Percentiles rank a stretch among this genome's conserved stretches.
Evolutionary conservation across 2,329 filamentous ascomycete species (phyloP).

Genomic region (Colletotrichum destructivum): DNA sequence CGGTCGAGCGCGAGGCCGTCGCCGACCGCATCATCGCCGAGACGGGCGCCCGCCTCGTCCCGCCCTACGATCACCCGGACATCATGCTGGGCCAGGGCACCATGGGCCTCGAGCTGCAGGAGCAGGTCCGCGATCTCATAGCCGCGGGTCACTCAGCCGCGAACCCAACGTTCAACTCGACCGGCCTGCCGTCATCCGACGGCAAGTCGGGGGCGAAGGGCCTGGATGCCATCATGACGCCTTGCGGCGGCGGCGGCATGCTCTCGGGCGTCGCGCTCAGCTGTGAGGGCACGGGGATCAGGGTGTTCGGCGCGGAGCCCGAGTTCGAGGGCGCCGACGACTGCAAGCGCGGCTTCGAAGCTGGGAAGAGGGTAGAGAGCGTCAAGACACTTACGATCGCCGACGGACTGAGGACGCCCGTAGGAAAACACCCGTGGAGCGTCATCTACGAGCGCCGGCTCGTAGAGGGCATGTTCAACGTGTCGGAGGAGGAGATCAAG

Average conservation of each 20-base stretch:
- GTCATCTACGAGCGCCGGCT: slow-evolving; percentile 82
- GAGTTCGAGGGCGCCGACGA: slow-evolving; percentile 88
- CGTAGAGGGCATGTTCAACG: slow-evolving; percentile 79
- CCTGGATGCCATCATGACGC: slow-evolving; percentile 83
- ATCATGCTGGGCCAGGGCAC: slow-evolving; percentile 97
- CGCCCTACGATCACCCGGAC: slow-evolving; percentile 93
- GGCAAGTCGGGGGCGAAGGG: slow-evolving; percentile 47
- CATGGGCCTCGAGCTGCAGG: slow-evolving; percentile 83
- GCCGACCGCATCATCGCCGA: slow-evolving; percentile 77
- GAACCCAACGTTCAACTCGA: slow-evolving; percentile 37
- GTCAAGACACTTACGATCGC: slow-evolving; percentile 88
- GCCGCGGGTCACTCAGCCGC: slow-evolving; percentile 45
- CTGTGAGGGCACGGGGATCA: slow-evolving; percentile 78
- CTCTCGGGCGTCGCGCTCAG: slow-evolving; percentile 86
- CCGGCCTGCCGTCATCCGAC: not conserved
- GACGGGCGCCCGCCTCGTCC: slow-evolving; percentile 85
- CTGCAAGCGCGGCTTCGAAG: slow-evolving; percentile 77
- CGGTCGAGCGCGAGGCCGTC: slow-evolving; percentile 84
- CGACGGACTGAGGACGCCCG: slow-evolving; percentile 88
- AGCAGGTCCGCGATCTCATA: slow-evolving; percentile 75
- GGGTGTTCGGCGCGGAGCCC: slow-evolving; percentile 91
- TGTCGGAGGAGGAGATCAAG: slow-evolving; percentile 86
- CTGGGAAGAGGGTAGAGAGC: slow-evolving; percentile 73
- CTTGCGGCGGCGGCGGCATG: slow-evolving; percentile 91
- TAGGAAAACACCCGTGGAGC: slow-evolving; percentile 82